phyloP scores from a whole-genome alignment of 2,329 filamentous ascomycete genomes.

The Fusarium sterilihyphosum region DNA sequence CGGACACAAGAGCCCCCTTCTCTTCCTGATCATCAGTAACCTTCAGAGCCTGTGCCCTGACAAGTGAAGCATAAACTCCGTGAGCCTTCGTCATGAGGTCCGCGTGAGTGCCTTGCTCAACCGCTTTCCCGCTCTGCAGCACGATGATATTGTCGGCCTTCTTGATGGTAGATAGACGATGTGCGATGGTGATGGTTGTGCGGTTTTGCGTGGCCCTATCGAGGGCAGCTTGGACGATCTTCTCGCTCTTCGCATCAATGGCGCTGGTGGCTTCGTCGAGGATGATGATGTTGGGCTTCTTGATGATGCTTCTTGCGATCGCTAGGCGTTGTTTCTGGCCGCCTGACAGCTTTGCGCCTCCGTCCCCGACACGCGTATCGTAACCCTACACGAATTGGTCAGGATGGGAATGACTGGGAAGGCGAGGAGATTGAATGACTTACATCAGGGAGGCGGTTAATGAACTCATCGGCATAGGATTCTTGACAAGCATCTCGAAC shows the following conservation, averaged over 20 bases:
- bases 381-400: conserved; percentile 48
- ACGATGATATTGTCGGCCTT: conserved; percentile 74
- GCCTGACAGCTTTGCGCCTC: conserved; percentile 66
- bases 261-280: conserved; percentile 75
- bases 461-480: conserved; percentile 64
- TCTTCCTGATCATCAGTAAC: not conserved
- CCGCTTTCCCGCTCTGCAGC: conserved; percentile 65
- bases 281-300: conserved; percentile 68
- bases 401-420: rapidly evolving
- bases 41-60: conserved; percentile 36
- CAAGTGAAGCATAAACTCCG: conserved; percentile 38
- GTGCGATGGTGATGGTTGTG: conserved; percentile 75
- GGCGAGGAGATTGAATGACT: conserved; percentile 23
- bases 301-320: conserved; percentile 64
- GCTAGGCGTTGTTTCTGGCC: conserved; percentile 67
- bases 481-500: conserved; percentile 61
- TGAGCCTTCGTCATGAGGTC: conserved; percentile 62
- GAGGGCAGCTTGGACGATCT: conserved; percentile 57
- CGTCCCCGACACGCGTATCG: conserved; percentile 60
- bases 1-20: not conserved
- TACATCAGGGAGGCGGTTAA: conserved; percentile 57
- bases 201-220: conserved; percentile 51
- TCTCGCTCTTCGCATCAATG: conserved; percentile 51
- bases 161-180: conserved; percentile 68
- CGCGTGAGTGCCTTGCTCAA: conserved; percentile 71